Percentiles rank a stretch among this genome's conserved stretches.
These are phyloP conservation scores for Talaromyces proteolyticus DNA, from an alignment of 495 filamentous ascomycete genomes.

Conservation along the genomic window DNA sequence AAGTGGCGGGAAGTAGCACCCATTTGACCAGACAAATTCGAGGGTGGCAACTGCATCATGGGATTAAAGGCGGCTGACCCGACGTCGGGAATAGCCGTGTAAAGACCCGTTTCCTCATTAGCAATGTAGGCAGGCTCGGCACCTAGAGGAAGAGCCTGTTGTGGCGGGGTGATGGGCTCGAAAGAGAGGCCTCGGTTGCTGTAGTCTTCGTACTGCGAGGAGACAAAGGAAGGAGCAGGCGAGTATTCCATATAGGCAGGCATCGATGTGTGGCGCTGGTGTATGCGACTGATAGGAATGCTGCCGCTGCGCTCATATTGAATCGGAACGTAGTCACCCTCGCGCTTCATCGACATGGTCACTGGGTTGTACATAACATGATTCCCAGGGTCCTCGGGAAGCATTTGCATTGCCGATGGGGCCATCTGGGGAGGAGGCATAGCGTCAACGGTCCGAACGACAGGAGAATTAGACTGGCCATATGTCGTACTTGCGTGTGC, in stretches of 20 bases:
- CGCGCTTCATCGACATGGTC: slow-evolving; percentile 68
- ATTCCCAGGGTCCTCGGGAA: slow-evolving; percentile 72
- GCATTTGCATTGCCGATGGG: slow-evolving; percentile 67
- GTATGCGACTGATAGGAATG: slow-evolving; percentile 70
- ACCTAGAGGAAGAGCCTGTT: slow-evolving; percentile 71
- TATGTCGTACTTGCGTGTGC: slow-evolving; percentile 73
- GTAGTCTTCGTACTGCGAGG: slow-evolving; percentile 95
- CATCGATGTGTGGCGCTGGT: slow-evolving; percentile 94
- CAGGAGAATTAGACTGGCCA: slow-evolving; percentile 76
- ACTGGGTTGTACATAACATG: slow-evolving; percentile 70
- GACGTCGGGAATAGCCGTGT: slow-evolving; percentile 88
- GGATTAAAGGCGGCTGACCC: slow-evolving; percentile 56
- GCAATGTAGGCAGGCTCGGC: slow-evolving; percentile 93
- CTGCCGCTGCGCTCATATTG: slow-evolving; percentile 85
- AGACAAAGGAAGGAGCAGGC: slow-evolving; percentile 93
- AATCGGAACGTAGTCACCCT: slow-evolving; percentile 66
- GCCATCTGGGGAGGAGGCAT: slow-evolving; percentile 77
- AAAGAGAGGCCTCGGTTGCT: slow-evolving; percentile 94
- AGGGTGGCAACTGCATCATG: slow-evolving; percentile 87
- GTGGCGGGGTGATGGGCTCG: slow-evolving; percentile 92
- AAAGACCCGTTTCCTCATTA: slow-evolving; percentile 93
- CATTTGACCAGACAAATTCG: slow-evolving; percentile 76
- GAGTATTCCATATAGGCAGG: slow-evolving; percentile 97
- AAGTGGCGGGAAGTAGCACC: slow-evolving; percentile 61
- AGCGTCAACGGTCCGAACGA: slow-evolving; percentile 83